These are phyloP conservation scores for Coniferiporia weirii DNA, from an alignment of 1,284 basidiomycete genomes.

Conservation along the genomic window DNA sequence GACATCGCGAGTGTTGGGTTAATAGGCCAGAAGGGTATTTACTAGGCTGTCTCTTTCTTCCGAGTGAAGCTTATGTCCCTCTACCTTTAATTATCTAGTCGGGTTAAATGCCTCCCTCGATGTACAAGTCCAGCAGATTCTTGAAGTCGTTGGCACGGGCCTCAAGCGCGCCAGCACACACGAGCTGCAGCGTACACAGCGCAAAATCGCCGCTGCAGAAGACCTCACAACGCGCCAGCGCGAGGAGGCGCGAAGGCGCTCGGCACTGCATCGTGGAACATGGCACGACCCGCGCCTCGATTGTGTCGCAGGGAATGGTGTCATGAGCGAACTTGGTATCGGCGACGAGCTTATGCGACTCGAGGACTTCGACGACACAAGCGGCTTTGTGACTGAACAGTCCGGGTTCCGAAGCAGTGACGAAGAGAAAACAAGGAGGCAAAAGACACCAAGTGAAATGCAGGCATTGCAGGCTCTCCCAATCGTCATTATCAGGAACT, in stretches of 20 bases:
- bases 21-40: conserved; percentile 86
- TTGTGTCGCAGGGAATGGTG: conserved; percentile 74
- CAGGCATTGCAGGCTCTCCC: conserved; percentile 64
- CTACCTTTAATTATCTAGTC: conserved; percentile 39
- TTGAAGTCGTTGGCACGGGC: conserved; percentile 74
- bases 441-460: conserved; percentile 30
- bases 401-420: conserved; percentile 20
- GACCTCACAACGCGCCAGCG: conserved; percentile 29
- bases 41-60: background rate
- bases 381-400: background rate
- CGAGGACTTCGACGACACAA: conserved; percentile 15
- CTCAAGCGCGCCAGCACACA: conserved; percentile 60
- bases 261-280: conserved; percentile 48
- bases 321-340: conserved; percentile 78
- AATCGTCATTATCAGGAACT: conserved; percentile 83
- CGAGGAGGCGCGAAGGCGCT: conserved; percentile 34
- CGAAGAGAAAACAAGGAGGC: conserved; percentile 28
- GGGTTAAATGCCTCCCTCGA: conserved; percentile 82
- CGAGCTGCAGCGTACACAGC: conserved; percentile 42
- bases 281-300: conserved; percentile 84
- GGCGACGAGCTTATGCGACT: conserved; percentile 52
- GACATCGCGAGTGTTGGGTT: conserved; percentile 92
- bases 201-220: conserved; percentile 32
- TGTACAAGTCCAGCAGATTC: conserved; percentile 81
- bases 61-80: background rate